phyloP scores from a whole-genome alignment of 768 basidiomycete species.

The Kwoniella newhampshirensis region DNA sequence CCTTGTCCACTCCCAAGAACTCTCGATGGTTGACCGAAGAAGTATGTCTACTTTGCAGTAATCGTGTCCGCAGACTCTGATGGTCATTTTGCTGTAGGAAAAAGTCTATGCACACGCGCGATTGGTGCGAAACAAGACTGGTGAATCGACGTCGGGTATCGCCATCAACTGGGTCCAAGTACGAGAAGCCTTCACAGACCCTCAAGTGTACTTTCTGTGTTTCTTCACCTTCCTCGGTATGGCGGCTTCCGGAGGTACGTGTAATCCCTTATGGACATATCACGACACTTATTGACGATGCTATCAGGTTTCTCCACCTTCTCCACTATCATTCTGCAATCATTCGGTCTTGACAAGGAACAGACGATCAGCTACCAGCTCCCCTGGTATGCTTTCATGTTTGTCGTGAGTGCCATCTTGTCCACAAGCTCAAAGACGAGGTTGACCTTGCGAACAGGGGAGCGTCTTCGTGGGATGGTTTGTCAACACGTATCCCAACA shows the following conservation, averaged over 20 bases:
- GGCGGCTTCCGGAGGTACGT: slow-evolving; percentile 21
- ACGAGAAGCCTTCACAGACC: slow-evolving; percentile 11
- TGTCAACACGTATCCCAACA: slow-evolving; percentile 13
- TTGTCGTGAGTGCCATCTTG: slow-evolving; percentile 6
- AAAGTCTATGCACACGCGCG: slow-evolving; percentile 18
- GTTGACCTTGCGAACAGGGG: too few species aligned
- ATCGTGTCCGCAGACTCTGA: background rate
- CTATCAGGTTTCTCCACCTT: slow-evolving; percentile 21
- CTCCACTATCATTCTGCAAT: slow-evolving; percentile 24
- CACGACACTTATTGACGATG: background rate
- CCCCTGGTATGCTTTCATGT: slow-evolving; percentile 21
- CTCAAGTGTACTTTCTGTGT: slow-evolving; percentile 17
- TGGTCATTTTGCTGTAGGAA: slow-evolving; percentile 1
- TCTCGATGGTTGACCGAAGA: slow-evolving; percentile 18
- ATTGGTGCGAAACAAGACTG: slow-evolving; percentile 21
- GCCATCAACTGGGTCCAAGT: slow-evolving; percentile 23
- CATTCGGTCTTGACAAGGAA: slow-evolving; percentile 17
- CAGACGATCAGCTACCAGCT: slow-evolving; percentile 23
- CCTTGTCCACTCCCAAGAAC: slow-evolving; percentile 13
- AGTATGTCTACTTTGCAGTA: too few species aligned
- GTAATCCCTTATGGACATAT: background rate
- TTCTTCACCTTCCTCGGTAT: slow-evolving; percentile 15
- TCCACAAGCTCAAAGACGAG: too few species aligned
- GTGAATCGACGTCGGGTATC: slow-evolving; percentile 19
- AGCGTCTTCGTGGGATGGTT: slow-evolving; percentile 4